Evolutionary conservation across 345 rosid species (phyloP), one percentile per base, ranked within the genome.

Genomic region (Cardamine resedifolia): DNA sequence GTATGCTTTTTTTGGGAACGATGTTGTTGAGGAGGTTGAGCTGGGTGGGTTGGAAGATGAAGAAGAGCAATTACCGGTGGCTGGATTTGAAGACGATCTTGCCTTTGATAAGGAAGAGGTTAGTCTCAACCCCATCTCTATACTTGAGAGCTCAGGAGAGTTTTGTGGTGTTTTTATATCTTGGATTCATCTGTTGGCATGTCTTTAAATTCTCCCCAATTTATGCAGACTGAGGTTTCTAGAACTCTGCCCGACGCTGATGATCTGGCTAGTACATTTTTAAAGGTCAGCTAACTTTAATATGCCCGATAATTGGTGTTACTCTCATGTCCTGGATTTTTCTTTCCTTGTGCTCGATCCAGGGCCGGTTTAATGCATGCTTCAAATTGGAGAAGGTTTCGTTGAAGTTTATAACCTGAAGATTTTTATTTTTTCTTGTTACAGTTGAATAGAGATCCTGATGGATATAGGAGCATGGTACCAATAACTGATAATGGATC

Each of bases 41-140:
- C 77, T 94, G 63, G 98, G 97, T 21, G 98, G 98, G 26, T 81
- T 94, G 72, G 98, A 89, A 41, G 97, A 93, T 2, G 97, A 83
- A 14, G 96, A 79, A 44, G 90, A 66, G 26, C 78, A 47, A 26
- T 61, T 74, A 28, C 82, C 82, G 2, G 50, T 82, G 0, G 71
- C 68, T 52, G 88, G 79, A 36, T 48, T 78, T 43, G 96, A 80
- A 30, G 91, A 90, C 68, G 91, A 81, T 60, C 85, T 87, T 75
- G 63, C 82, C 28, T 89, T 76, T 76, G 82, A 80, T 48, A 81
- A 72, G 79, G 88, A 85, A 66, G 92, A 90, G 90, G 96, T 88
- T 80, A 64, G 15, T 50, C 15, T 62, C 58, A 14, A 8, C 59
- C 16, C 26, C 20, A 26, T 64, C 26, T 55, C 10, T 49, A 16